These are phyloP conservation scores for Globisporangium perplexum DNA, from an alignment of 352 stramenopile genomes.

Conservation along the genomic window DNA sequence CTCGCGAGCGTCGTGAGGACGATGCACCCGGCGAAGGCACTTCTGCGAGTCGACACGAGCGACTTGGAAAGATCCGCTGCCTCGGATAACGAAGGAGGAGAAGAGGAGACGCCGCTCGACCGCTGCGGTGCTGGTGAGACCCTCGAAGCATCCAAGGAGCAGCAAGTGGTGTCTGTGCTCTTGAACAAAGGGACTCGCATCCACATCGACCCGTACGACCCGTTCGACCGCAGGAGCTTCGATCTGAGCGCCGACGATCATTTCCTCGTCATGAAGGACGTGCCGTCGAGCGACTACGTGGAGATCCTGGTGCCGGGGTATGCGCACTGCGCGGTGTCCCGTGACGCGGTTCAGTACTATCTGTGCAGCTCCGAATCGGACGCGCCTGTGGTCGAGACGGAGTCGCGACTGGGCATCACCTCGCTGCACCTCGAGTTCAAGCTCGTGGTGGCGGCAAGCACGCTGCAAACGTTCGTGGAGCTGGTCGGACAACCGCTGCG, in stretches of 20 bases:
- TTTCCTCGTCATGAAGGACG: constrained; percentile 17
- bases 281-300: constrained; percentile 2
- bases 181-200: constrained; percentile 10
- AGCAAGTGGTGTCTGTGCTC: constrained; percentile 9
- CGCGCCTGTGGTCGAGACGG: not conserved
- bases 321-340: constrained; percentile 7
- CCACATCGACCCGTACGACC: constrained; percentile 8
- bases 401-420: not conserved
- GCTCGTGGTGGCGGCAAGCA: not conserved
- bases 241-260: constrained; percentile 9
- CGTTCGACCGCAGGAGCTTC: not conserved
- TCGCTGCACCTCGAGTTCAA: constrained; percentile 8
- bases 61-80: not conserved
- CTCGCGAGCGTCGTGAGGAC: constrained; percentile 7
- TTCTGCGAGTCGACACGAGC: constrained; percentile 1
- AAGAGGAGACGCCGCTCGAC: not conserved
- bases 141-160: not conserved
- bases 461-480: constrained; percentile 8
- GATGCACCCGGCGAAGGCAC: constrained; percentile 8
- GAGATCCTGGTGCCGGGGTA: constrained; percentile 15
- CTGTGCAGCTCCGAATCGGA: constrained; percentile 1
- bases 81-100: not conserved
- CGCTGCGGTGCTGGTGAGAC: not conserved
- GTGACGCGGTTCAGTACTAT: constrained; percentile 11
- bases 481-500: constrained; percentile 8